phyloP scores from a whole-genome alignment of 1,284 basidiomycete genomes.

The Pseudozyma tsukubaensis region DNA sequence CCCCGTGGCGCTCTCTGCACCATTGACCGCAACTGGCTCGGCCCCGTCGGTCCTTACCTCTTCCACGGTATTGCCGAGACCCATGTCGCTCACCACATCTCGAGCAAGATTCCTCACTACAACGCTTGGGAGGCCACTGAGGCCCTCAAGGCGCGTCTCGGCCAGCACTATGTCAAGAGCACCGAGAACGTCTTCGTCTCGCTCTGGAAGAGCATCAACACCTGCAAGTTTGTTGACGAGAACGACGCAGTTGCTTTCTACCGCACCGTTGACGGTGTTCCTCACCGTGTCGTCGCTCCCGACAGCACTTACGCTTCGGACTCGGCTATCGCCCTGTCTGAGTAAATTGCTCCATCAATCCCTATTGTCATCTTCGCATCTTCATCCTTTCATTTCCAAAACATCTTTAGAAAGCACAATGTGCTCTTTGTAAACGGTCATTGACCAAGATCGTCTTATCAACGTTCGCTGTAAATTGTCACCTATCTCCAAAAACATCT shows the following conservation, averaged over 20 bases:
- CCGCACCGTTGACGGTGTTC: conserved; percentile 64
- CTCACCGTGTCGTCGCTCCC: conserved; percentile 49
- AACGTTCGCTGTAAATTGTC: conserved; percentile 10
- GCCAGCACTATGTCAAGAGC: conserved; percentile 72
- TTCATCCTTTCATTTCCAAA: background rate
- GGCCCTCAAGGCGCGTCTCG: conserved; percentile 85
- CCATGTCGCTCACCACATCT: conserved; percentile 67
- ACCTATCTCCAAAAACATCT: background rate
- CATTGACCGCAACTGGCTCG: conserved; percentile 87
- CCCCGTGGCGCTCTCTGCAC: conserved; percentile 93
- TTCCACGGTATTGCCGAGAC: conserved; percentile 73
- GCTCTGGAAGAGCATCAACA: conserved; percentile 71
- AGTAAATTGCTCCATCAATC: conserved; percentile 25
- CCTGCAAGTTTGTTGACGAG: conserved; percentile 70
- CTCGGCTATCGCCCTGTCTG: conserved; percentile 63
- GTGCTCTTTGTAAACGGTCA: background rate
- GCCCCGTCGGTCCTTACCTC: conserved; percentile 70
- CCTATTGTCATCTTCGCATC: background rate
- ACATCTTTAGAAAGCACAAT: background rate
- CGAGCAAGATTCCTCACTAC: conserved; percentile 70
- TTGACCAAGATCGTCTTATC: background rate
- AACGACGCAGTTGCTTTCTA: conserved; percentile 67
- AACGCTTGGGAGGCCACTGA: conserved; percentile 87
- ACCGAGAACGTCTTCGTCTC: conserved; percentile 72
- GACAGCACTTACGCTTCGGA: conserved; percentile 60